Evolutionary conservation across 2,329 filamentous ascomycete genomes (phyloP).

Genomic region (Herpotrichia juniperi): DNA sequence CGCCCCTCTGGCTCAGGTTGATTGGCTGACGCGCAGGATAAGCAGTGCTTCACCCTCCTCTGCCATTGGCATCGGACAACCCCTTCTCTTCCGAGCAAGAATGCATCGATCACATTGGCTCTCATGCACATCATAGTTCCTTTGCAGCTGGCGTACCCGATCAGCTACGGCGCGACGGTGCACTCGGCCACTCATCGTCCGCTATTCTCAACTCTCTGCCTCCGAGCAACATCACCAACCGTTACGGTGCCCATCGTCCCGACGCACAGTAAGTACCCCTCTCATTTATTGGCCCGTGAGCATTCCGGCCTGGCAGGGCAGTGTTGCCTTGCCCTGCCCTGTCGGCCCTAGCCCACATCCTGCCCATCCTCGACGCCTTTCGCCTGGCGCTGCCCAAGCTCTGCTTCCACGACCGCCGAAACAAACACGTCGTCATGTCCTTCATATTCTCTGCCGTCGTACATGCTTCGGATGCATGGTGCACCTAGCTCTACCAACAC

Average conservation of each 20-base stretch:
- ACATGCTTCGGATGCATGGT: conserved; percentile 47
- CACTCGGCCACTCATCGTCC: conserved; percentile 53
- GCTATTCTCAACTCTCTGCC: conserved; percentile 52
- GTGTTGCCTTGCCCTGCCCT: conserved; percentile 44
- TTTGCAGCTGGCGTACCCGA: conserved; percentile 54
- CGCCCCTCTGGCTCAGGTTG: conserved; percentile 29
- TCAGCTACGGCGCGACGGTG: conserved; percentile 57
- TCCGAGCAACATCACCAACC: conserved; percentile 53
- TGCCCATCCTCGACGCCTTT: conserved; percentile 37
- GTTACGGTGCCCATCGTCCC: conserved; percentile 60
- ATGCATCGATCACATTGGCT: conserved; percentile 52
- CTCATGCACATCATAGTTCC: conserved; percentile 53
- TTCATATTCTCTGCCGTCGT: conserved; percentile 40
- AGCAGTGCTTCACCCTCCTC: conserved; percentile 51
- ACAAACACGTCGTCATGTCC: conserved; percentile 50
- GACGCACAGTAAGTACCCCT: conserved; percentile 60
- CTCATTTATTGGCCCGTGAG: conserved; percentile 46
- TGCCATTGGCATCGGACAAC: conserved; percentile 51
- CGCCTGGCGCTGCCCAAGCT: conserved; percentile 43
- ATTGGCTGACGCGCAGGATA: conserved; percentile 51
- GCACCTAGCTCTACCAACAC: conserved; percentile 44
- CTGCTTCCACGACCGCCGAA: conserved; percentile 43
- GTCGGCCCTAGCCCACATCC: conserved; percentile 35
- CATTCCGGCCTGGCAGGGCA: conserved; percentile 40
- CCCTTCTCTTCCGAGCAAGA: conserved; percentile 52